phyloP scores from a whole-genome alignment of 176 grass and related monocot genomes.

The Tillandsia leiboldiana region DNA sequence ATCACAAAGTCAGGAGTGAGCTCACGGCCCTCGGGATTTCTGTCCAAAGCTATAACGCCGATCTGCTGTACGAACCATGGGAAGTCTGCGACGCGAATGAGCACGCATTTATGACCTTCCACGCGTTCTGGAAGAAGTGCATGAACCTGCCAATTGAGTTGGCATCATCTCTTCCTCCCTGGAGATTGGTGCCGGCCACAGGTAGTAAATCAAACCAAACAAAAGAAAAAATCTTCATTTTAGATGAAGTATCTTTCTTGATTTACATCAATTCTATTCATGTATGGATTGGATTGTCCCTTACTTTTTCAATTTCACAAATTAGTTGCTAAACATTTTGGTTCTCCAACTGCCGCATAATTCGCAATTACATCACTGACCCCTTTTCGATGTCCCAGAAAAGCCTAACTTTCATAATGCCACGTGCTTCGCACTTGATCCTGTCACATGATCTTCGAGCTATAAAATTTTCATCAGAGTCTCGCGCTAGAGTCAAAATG shows the following conservation, averaged over 20 bases:
- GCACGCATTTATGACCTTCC: conserved; percentile 60
- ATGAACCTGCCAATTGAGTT: conserved; percentile 33
- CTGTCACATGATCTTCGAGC: too few species aligned
- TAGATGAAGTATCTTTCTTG: background rate
- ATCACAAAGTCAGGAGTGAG: conserved; percentile 80
- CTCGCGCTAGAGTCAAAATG: too few species aligned
- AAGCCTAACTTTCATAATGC: too few species aligned
- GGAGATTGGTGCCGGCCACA: conserved; percentile 40
- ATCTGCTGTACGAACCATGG: conserved; percentile 86
- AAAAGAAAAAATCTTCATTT: background rate
- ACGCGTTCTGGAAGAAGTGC: conserved; percentile 74
- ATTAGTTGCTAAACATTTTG: too few species aligned
- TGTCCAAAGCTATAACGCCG: conserved; percentile 64
- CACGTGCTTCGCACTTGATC: too few species aligned
- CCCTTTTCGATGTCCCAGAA: too few species aligned
- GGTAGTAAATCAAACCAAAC: conserved; percentile 29
- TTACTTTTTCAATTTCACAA: too few species aligned
- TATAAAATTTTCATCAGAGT: too few species aligned
- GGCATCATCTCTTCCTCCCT: conserved; percentile 48
- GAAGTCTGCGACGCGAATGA: conserved; percentile 62
- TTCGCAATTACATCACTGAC: too few species aligned
- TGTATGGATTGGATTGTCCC: too few species aligned
- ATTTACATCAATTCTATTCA: background rate
- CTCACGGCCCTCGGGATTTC: conserved; percentile 47
- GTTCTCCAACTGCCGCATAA: too few species aligned